A percentile compares a stretch with the other conserved stretches of the same genome.
Evolutionary conservation across 208 protist species (phyloP).

Genomic region (Leishmania turanica): DNA sequence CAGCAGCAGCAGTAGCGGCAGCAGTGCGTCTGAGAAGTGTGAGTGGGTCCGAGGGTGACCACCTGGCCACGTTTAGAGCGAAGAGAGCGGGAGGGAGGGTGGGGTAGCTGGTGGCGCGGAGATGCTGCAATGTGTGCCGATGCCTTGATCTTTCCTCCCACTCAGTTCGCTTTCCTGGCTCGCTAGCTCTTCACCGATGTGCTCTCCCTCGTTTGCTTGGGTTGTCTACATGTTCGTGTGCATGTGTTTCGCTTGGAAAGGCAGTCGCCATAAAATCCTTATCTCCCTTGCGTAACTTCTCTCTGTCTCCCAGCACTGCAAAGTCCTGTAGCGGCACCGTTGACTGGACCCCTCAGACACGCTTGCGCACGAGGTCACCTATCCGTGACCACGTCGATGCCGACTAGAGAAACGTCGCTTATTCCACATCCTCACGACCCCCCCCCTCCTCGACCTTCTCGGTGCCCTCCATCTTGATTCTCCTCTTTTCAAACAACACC

Average conservation of each 20-base stretch:
- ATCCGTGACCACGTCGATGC: neutral
- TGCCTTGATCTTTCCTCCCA: neutral
- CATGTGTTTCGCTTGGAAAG: neutral
- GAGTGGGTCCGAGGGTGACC: neutral
- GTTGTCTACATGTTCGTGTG: neutral
- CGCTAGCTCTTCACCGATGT: neutral
- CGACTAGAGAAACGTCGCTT: neutral
- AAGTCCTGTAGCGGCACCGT: neutral
- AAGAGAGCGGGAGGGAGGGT: neutral
- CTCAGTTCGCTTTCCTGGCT: too few relatives aligned
- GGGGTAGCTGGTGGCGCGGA: neutral
- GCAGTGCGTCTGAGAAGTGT: neutral
- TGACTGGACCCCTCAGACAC: neutral
- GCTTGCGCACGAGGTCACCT: neutral
- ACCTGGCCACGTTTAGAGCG: neutral
- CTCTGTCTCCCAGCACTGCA: neutral
- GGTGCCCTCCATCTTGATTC: neutral
- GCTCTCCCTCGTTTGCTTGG: neutral
- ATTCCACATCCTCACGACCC: neutral
- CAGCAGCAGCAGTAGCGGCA: slow-evolving; percentile 7
- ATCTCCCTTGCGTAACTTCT: neutral
- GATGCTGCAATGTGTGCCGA: neutral
- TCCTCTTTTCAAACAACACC: neutral
- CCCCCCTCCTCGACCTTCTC: neutral
- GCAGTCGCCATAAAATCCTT: neutral